Percentiles rank a stretch among this genome's conserved stretches.
Conservation (phyloP, 2,329 filamentous ascomycete species). For the Phaeomoniella chlamydospora region DNA sequence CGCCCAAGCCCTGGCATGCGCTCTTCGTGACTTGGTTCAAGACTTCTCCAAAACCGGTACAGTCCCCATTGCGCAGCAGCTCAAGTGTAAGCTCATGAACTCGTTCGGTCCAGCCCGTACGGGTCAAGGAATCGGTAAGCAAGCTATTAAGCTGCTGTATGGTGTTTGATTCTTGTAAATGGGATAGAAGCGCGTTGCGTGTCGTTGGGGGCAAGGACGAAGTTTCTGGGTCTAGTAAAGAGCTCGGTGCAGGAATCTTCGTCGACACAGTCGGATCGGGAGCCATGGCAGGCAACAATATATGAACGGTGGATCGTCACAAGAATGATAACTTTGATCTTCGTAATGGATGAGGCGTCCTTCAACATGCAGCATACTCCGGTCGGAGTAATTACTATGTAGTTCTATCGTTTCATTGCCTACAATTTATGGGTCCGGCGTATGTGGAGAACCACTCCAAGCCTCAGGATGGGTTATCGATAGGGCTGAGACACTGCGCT, state of each 20-base stretch:
- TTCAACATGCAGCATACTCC: too few species aligned
- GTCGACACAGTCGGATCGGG: not conserved
- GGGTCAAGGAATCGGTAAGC: conserved; percentile 39
- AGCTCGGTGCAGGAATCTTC: not conserved
- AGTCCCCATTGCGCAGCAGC: conserved; percentile 42
- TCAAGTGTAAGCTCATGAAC: conserved; percentile 39
- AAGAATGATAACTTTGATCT: too few species aligned
- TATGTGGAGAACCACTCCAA: too few species aligned
- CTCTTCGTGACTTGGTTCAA: conserved; percentile 36
- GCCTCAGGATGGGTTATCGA: too few species aligned
- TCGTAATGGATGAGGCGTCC: too few species aligned
- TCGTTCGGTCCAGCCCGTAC: conserved; percentile 43
- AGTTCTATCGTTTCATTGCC: too few species aligned
- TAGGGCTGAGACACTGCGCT: too few species aligned
- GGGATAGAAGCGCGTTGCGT: conserved; percentile 17
- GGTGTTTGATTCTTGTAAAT: conserved; percentile 31
- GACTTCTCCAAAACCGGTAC: conserved; percentile 41
- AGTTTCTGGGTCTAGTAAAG: not conserved
- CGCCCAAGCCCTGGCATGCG: conserved; percentile 17
- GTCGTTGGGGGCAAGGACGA: not conserved
- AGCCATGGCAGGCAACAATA: too few species aligned
- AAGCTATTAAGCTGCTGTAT: conserved; percentile 41
- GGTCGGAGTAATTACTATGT: too few species aligned
- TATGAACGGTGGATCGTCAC: too few species aligned
- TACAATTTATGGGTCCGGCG: too few species aligned